Percentiles rank a stretch among this genome's conserved stretches.
These are phyloP conservation scores for Pachysandra terminalis DNA, from an alignment of 164 flowering plant genomes.

Conservation along the genomic window DNA sequence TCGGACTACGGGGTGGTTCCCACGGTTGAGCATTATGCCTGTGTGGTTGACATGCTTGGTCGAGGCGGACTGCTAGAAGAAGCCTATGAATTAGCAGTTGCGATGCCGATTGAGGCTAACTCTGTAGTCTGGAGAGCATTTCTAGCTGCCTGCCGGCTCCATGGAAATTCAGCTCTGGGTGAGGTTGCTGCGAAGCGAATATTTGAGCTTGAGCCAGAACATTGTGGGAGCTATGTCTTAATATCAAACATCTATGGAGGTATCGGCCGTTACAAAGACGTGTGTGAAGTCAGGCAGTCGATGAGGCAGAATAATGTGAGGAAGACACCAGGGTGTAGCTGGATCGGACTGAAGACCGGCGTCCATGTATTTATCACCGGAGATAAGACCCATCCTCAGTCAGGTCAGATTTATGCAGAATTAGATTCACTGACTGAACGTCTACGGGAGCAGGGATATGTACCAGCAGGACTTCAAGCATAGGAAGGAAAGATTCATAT, in stretches of 20 bases:
- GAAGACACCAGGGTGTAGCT: conserved; percentile 78
- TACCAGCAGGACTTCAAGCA: no score
- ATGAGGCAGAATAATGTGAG: conserved; percentile 52
- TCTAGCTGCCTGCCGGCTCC: conserved; percentile 51
- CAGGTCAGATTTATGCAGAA: conserved; percentile 34
- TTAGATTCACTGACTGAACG: conserved; percentile 36
- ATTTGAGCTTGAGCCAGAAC: conserved; percentile 57
- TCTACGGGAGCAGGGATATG: conserved; percentile 35
- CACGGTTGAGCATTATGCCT: conserved; percentile 58
- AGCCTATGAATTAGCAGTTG: conserved; percentile 40
- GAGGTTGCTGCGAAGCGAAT: conserved; percentile 40
- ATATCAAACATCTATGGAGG: conserved; percentile 64
- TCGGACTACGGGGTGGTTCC: conserved; percentile 42
- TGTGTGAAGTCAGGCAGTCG: conserved; percentile 40
- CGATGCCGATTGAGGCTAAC: conserved; percentile 46
- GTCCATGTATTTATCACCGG: conserved; percentile 54
- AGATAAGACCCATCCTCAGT: conserved; percentile 47
- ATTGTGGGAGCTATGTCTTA: conserved; percentile 66
- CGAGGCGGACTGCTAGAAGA: conserved; percentile 54
- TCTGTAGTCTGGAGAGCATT: conserved; percentile 66
- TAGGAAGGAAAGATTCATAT: background rate
- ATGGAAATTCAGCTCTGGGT: conserved; percentile 45
- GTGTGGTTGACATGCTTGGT: conserved; percentile 69
- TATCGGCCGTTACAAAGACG: conserved; percentile 52
- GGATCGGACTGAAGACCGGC: conserved; percentile 61